Evolutionary conservation across 306 rosid species (phyloP).

Genomic region (Cucurbita ficifolia): DNA sequence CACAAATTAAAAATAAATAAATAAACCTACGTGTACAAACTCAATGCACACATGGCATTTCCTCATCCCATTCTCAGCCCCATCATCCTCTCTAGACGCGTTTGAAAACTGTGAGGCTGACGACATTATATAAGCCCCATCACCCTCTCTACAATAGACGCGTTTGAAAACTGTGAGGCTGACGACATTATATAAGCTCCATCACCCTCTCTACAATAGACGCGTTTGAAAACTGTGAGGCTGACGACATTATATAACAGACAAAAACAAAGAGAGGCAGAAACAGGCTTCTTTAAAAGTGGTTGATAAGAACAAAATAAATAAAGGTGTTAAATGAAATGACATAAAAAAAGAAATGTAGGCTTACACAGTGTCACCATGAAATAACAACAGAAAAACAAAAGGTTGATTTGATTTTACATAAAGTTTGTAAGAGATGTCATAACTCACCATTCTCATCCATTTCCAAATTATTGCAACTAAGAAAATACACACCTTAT

Average conservation of each 20-base stretch:
- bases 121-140: fast-evolving
- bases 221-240: too few relatives aligned
- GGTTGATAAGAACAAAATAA: background rate
- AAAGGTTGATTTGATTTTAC: conserved; percentile 4
- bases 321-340: background rate
- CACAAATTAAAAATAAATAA: too few relatives aligned
- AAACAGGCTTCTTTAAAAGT: background rate
- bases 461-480: background rate
- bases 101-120: too few relatives aligned
- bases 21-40: background rate
- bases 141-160: too few relatives aligned
- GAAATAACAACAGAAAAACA: background rate
- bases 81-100: too few relatives aligned
- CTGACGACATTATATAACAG: too few relatives aligned
- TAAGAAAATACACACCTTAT: background rate
- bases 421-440: background rate
- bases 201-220: too few relatives aligned
- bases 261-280: background rate
- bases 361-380: background rate
- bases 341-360: background rate
- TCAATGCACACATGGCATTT: background rate
- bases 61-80: background rate
- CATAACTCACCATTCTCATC: background rate
- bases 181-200: too few relatives aligned
- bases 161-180: too few relatives aligned